These are phyloP conservation scores for Tritrichomonas musculus DNA, from an alignment of 208 protist species.

Conservation along the genomic window DNA sequence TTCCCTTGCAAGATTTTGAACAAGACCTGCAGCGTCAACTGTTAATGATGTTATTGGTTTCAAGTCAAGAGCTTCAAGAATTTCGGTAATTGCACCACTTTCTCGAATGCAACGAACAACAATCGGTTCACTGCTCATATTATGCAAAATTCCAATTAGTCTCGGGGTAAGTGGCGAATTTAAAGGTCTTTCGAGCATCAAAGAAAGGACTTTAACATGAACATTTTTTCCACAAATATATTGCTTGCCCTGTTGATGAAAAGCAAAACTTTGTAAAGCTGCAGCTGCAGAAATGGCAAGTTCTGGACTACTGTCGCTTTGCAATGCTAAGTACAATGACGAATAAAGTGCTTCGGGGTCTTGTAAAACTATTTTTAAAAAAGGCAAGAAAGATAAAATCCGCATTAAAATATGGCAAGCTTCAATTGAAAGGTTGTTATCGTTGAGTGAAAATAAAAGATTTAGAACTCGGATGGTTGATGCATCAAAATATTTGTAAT, in stretches of 20 bases:
- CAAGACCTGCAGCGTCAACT: slow-evolving; percentile 17
- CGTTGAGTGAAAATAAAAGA: background rate
- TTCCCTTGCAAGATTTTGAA: slow-evolving; percentile 1
- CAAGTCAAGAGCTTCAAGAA: background rate
- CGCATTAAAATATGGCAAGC: background rate
- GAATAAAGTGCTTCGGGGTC: background rate
- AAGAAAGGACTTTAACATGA: background rate
- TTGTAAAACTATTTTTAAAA: background rate
- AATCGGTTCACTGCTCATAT: background rate
- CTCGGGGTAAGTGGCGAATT: background rate
- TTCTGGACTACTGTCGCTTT: background rate
- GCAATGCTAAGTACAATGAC: background rate
- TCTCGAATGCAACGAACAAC: background rate
- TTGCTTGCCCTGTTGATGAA: background rate
- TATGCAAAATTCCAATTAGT: background rate
- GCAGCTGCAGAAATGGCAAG: background rate
- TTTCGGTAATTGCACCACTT: background rate
- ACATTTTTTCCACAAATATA: background rate
- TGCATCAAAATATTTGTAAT: slow-evolving; percentile 22
- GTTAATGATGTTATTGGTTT: background rate
- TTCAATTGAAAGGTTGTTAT: background rate
- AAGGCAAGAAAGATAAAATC: background rate
- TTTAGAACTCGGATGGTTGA: background rate
- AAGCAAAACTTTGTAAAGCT: slow-evolving; percentile 21
- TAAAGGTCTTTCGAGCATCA: background rate